These are phyloP conservation scores for Ophiostoma sp. DNA, from an alignment of 2,329 filamentous ascomycete genomes.

Conservation along the genomic window DNA sequence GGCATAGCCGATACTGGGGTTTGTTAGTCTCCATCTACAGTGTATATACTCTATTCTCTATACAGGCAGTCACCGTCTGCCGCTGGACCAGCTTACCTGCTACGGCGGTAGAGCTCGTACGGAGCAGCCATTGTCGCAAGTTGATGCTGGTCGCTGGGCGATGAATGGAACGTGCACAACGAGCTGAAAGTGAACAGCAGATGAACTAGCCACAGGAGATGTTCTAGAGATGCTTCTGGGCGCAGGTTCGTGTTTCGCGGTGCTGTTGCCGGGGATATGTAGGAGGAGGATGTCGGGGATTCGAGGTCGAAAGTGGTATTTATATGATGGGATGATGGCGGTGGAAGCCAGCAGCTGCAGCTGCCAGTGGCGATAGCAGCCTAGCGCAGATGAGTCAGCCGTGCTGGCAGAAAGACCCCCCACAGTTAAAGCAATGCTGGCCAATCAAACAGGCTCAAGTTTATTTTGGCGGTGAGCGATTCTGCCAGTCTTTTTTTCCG, in stretches of 20 bases:
- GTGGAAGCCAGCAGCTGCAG: neutral
- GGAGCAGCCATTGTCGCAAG: conserved; percentile 37
- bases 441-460: neutral
- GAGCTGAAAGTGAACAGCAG: neutral
- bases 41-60: neutral
- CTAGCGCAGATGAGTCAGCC: neutral
- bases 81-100: conserved; percentile 63
- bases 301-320: neutral
- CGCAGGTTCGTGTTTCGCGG: neutral
- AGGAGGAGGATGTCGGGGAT: neutral
- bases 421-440: conserved; percentile 8
- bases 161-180: neutral
- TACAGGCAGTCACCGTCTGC: neutral
- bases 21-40: conserved; percentile 1
- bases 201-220: neutral
- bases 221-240: neutral
- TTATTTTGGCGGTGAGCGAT: conserved; percentile 18
- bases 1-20: conserved; percentile 74
- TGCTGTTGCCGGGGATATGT: neutral
- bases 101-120: conserved; percentile 97
- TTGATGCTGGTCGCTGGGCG: neutral
- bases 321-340: neutral
- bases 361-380: neutral
- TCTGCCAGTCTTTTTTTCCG: conserved; percentile 21
- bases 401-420: neutral